Evolutionary conservation across 805 yeast genomes (phyloP).

Genomic region (Ogataea saltuana): DNA sequence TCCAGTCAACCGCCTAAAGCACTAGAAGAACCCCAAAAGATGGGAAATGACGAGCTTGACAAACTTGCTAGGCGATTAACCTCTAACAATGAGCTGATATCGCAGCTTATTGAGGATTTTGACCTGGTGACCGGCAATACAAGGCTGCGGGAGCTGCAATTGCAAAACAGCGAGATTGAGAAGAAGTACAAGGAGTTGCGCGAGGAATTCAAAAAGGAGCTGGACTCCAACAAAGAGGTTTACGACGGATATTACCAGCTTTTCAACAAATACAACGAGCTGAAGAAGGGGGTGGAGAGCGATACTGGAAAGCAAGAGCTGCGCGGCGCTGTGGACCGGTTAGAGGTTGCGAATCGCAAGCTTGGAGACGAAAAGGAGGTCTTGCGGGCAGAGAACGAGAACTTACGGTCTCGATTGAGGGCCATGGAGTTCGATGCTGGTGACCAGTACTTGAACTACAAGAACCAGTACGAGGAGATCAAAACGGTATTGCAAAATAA

Average conservation of each 20-base stretch:
- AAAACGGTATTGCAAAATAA: constrained; percentile 13
- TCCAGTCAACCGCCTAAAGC: no score
- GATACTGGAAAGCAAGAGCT: constrained; percentile 8
- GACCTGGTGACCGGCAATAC: constrained; percentile 17
- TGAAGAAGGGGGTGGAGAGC: constrained; percentile 5
- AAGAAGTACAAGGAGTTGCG: constrained; percentile 23
- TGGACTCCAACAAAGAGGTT: constrained; percentile 26
- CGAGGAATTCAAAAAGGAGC: constrained; percentile 27
- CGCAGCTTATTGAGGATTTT: constrained; percentile 15
- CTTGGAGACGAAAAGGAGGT: constrained; percentile 13
- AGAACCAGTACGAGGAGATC: constrained; percentile 23
- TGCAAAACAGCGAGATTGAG: constrained; percentile 20
- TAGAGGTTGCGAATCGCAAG: constrained; percentile 13
- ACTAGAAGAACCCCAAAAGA: not conserved
- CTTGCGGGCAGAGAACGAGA: constrained; percentile 7
- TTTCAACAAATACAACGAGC: constrained; percentile 19
- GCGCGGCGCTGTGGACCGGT: constrained; percentile 2
- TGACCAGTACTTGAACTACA: constrained; percentile 16
- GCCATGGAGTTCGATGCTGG: constrained; percentile 5
- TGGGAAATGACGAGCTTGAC: not conserved
- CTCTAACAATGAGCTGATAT: constrained; percentile 15
- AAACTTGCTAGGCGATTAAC: constrained; percentile 9
- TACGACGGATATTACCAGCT: constrained; percentile 30
- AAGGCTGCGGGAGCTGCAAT: constrained; percentile 15
- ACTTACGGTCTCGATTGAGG: constrained; percentile 7